Evolutionary conservation across 1,139 yeast genomes (phyloP), one percentile per base, ranked within the genome.

Genomic region (Blastobotrys niveus): DNA sequence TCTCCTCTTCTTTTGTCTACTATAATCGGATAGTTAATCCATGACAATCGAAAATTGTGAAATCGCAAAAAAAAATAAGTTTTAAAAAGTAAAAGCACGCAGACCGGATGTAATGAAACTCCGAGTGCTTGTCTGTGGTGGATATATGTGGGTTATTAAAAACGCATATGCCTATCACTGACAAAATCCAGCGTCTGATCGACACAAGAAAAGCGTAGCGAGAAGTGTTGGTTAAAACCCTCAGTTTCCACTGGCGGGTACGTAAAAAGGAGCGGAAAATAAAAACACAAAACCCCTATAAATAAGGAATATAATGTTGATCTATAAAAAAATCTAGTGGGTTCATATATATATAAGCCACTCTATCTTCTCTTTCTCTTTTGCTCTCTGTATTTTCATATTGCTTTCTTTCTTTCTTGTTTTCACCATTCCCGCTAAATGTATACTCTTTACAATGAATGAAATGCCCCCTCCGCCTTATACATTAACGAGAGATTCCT

Each of bases 391-490:
- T n/a, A 10, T 25, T 25, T 25, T 25, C 29, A n/a, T 34, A 10
- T 7, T n/a, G 3, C 3, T 21, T n/a, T 34, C 26, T 34, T 7
- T 17, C 5, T 8, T 4, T 34, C 19, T 34, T 10, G 4, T n/a
- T 3, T 6, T 21, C 15, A 14, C 15, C 4, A 6, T 27, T 3
- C 15, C 15, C 14, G 15, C 6, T 14, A 27, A 27, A 27, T 15
- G 17, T 14, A 27, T 27, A 27, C 29, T 25, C 12, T 25, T 10
- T n/a, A 25, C 10, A 10, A 25, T 25, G 10, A n/a, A 34, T n/a
- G 39, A 36, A n/a, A 18, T 12, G 20, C 26, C 14, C 17, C 43
- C 43, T 5, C 43, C 43, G 9, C 43, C 43, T 17, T 39, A 39
- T 15, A 39, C 43, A 5, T 3, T 39, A 12, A 12, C 43, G 15